Evolutionary conservation across 2,329 filamentous ascomycete genomes (phyloP), one percentile per base, ranked within the genome.

Genomic region (Penicillium sp.): DNA sequence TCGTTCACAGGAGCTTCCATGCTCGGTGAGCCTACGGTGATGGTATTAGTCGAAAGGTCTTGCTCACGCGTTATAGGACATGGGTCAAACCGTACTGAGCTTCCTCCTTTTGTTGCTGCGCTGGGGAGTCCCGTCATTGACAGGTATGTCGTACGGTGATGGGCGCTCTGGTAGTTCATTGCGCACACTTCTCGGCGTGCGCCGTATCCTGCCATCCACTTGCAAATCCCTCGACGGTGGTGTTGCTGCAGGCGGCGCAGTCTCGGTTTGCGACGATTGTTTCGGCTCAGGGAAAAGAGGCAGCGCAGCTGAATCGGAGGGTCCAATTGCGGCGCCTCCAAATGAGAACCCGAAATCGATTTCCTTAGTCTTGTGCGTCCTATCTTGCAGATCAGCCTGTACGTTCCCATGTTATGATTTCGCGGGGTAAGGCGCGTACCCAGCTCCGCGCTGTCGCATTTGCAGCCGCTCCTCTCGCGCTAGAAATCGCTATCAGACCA

Each of bases 401-500:
- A 51, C 6, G 24, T 37, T 37, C 44, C 22, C 62, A 61, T 77
- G 66, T 66, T 66, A 60, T 66, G 51, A 36, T 54, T 64, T 66
- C 65, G 69, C 66, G 65, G 66, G 68, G 66, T 67, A 65, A 60
- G 60, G 65, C 69, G 73, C 80, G 69, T 80, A 84, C 82, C 78
- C 82, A 70, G 83, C 82, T 71, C 83, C 83, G 68, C 83, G 82
- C 73, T 83, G 79, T 73, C 82, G 83, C 80, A 84, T 82, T 69
- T 81, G 80, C 68, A 78, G 78, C 69, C 81, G 81, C 75, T 84
- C 82, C 69, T 81, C 77, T 72, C 82, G 80, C 71, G 78, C 81
- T 82, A 62, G 58, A 50, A 61, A 49, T 52, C 6, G 54, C 59
- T 58, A 60, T 61, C 46, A 44, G 63, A 49, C 40, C 49, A 49